A percentile compares a stretch with the other conserved stretches of the same genome.
These are phyloP conservation scores for Babesia divergens DNA, from an alignment of 169 alveolate genomes.

Conservation along the genomic window DNA sequence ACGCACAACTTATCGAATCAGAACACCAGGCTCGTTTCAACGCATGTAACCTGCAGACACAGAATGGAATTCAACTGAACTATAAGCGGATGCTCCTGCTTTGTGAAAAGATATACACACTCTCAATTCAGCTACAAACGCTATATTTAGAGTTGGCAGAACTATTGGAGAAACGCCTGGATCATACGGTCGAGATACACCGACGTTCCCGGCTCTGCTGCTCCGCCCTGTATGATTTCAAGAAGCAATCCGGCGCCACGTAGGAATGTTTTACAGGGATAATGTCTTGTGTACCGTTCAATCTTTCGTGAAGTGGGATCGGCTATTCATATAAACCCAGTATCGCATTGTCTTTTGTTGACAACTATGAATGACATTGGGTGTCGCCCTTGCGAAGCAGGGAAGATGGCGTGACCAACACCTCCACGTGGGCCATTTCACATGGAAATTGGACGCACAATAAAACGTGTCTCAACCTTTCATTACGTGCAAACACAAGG, in stretches of 20 bases:
- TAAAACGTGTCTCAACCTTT: too few species aligned
- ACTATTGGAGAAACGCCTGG: slow-evolving; percentile 34
- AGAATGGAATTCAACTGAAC: slow-evolving; percentile 37
- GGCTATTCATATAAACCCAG: too few species aligned
- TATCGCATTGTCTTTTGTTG: too few species aligned
- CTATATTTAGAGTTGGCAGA: slow-evolving; percentile 42
- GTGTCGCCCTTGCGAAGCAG: too few species aligned
- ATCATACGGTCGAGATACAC: slow-evolving; percentile 26
- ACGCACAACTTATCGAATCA: slow-evolving; percentile 29
- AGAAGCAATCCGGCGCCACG: neutral
- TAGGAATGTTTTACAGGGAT: too few species aligned
- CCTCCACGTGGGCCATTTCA: too few species aligned
- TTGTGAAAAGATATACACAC: slow-evolving; percentile 50
- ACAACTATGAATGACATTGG: too few species aligned
- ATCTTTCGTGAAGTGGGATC: too few species aligned
- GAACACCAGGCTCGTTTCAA: slow-evolving; percentile 28
- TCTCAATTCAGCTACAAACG: slow-evolving; percentile 41
- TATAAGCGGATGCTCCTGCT: slow-evolving; percentile 51
- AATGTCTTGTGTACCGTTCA: too few species aligned
- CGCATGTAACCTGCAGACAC: slow-evolving; percentile 18
- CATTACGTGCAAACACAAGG: too few species aligned
- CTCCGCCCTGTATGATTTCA: slow-evolving; percentile 34
- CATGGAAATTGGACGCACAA: too few species aligned
- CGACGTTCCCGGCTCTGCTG: slow-evolving; percentile 28
- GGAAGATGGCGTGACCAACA: too few species aligned